These are phyloP conservation scores for Neurospora sp. DNA, from an alignment of 495 filamentous ascomycete species.

Conservation along the genomic window DNA sequence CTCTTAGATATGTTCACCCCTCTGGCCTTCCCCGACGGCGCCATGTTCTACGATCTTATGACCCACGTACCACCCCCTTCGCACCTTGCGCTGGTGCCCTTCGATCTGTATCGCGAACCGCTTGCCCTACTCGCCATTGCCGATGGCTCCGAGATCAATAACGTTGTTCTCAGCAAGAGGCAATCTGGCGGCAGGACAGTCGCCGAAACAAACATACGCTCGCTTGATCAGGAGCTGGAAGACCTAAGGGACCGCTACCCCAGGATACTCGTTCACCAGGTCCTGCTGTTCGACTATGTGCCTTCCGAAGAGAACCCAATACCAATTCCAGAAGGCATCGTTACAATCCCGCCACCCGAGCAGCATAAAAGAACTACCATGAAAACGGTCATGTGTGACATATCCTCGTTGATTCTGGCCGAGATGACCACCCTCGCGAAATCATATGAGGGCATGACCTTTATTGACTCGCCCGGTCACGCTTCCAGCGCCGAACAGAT, in stretches of 20 bases:
- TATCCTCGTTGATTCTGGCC: conserved; percentile 71
- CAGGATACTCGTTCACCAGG: conserved; percentile 63
- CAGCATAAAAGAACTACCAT: conserved; percentile 76
- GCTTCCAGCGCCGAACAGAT: conserved; percentile 20
- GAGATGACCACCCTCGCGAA: conserved; percentile 83
- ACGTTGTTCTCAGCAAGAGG: conserved; percentile 33
- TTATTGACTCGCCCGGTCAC: conserved; percentile 64
- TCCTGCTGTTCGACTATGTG: conserved; percentile 68
- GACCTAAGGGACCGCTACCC: conserved; percentile 62
- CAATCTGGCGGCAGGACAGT: conserved; percentile 36
- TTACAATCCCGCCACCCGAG: conserved; percentile 61
- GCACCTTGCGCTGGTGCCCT: conserved; percentile 69
- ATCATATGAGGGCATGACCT: conserved; percentile 67
- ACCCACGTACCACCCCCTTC: conserved; percentile 67
- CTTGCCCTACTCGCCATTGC: conserved; percentile 69
- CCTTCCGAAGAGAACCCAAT: conserved; percentile 29
- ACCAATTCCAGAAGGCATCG: conserved; percentile 48
- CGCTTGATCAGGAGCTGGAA: conserved; percentile 54
- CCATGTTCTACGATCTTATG: conserved; percentile 82
- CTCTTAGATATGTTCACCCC: conserved; percentile 85
- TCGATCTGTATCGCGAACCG: conserved; percentile 74
- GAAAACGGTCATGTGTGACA: conserved; percentile 89
- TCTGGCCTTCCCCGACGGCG: conserved; percentile 78
- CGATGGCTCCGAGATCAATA: conserved; percentile 54
- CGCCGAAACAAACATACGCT: conserved; percentile 36